Percentiles rank a stretch among this genome's conserved stretches.
Evolutionary conservation across 169 alveolate species (phyloP).

Genomic region (Eimeria maxima): DNA sequence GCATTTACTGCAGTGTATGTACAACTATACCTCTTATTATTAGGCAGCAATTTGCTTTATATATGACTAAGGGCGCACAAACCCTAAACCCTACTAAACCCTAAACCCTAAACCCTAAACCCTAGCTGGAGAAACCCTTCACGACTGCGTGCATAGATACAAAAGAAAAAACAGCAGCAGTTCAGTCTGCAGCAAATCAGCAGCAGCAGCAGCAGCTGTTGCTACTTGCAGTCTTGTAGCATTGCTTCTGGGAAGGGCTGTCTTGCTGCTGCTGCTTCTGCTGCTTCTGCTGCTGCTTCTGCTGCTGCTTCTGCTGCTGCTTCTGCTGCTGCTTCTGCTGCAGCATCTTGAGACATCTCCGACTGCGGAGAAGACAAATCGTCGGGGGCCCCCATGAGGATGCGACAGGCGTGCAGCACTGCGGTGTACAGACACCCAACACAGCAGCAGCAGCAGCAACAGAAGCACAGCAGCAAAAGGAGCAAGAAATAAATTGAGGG

Average conservation of each 20-base stretch:
- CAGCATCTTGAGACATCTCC: no score
- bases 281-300: neutral
- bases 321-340: no score
- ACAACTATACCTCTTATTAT: no score
- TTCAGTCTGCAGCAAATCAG: neutral
- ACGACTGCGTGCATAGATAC: neutral
- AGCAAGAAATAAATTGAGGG: no score
- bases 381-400: neutral
- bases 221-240: constrained; percentile 7
- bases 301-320: neutral
- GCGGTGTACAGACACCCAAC: constrained; percentile 2
- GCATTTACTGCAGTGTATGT: neutral
- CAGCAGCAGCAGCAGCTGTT: neutral
- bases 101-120: constrained; percentile 23
- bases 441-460: constrained; percentile 42
- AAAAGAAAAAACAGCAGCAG: neutral
- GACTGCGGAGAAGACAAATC: no score
- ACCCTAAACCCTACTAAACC: no score
- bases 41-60: no score
- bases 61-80: no score
- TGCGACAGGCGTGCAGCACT: constrained; percentile 36
- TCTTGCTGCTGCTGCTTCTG: constrained; percentile 1
- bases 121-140: neutral
- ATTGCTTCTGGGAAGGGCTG: neutral
- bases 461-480: neutral